Base-by-base conservation (phyloP, 1,284 basidiomycete species). In the Cryptococcus sp. region DNA sequence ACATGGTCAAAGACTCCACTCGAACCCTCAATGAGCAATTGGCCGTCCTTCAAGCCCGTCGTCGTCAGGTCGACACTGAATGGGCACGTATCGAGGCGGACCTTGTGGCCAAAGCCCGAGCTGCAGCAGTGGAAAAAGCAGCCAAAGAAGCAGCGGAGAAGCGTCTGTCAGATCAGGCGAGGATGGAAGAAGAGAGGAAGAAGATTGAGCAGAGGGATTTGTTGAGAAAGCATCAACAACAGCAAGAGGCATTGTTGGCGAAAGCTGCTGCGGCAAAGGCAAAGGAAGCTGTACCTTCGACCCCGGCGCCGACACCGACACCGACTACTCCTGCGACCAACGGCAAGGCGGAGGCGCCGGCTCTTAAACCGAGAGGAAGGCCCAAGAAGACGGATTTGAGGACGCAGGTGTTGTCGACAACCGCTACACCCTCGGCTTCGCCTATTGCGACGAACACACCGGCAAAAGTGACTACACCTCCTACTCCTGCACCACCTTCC, bases 11-110 rank as follows among this genome's bases (percentile, higher is more conserved):
- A 31, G 50, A 55, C 22, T 62, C 63, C 4, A 62, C 59, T 7
- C 31, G 48, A 2, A 43, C 48, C 9, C 19, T 63, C 7, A 59
- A 60, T 18, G 60, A 63, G 37, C 63, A 69, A 35, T 25, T 68
- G 28, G 49, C 54, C 18, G 37, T 43, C 5, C 43, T 64, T 1
- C 62, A 65, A 40, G 43, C 54, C 4, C 50, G 46, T 5, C 52
- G 35, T 14, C 41, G 22, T 28, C 4, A 11, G 11, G 47, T 19
- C 21, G 18, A 32, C 28, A 16, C 5, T 22, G 23, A 36, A 19
- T 38, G 33, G 9, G 41, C 41, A 22, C 4, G 12, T 3, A 12
- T 48, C 2, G 46, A 48, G 9, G 10, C 37, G 31, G 16, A 33
- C 14, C 11, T 19, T 18, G 33, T 19, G 38, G 23, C 36, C 39